Conservation (phyloP, 768 basidiomycete species). For the Kockovaella imperatae region DNA sequence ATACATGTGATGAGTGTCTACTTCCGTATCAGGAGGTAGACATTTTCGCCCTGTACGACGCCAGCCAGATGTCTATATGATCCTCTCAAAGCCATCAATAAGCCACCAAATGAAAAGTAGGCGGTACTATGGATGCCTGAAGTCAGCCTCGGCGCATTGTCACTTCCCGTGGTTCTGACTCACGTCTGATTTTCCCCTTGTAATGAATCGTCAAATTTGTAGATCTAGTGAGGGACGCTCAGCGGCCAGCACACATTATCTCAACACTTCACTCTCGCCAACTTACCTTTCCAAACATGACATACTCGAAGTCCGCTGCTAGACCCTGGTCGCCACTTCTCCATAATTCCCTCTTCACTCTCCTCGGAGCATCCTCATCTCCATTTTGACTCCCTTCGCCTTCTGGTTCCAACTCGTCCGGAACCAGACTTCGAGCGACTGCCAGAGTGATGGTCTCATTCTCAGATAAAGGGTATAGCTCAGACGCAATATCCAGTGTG, state of each 20-base stretch:
- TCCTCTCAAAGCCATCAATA: slow-evolving; percentile 87
- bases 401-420: slow-evolving; percentile 22
- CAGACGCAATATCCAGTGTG: slow-evolving; percentile 87
- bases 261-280: neutral
- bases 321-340: slow-evolving; percentile 69
- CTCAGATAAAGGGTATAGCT: slow-evolving; percentile 66
- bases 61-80: slow-evolving; percentile 84
- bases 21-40: slow-evolving; percentile 73
- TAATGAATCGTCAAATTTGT: slow-evolving; percentile 82
- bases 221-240: slow-evolving; percentile 58
- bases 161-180: slow-evolving; percentile 36
- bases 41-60: slow-evolving; percentile 85
- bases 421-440: slow-evolving; percentile 51
- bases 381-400: slow-evolving; percentile 15
- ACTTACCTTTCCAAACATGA: slow-evolving; percentile 93
- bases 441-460: slow-evolving; percentile 75
- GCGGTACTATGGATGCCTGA: slow-evolving; percentile 76
- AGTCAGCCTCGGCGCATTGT: neutral
- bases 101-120: slow-evolving; percentile 92
- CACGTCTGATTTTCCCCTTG: slow-evolving; percentile 71
- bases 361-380: slow-evolving; percentile 14
- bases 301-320: slow-evolving; percentile 96
- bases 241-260: neutral
- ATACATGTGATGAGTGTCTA: too few species aligned
- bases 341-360: slow-evolving; percentile 48